A percentile compares a stretch with the other conserved stretches of the same genome.
Conservation (phyloP, 495 filamentous ascomycete genomes). For the Aspergillus saccharolyticus region DNA sequence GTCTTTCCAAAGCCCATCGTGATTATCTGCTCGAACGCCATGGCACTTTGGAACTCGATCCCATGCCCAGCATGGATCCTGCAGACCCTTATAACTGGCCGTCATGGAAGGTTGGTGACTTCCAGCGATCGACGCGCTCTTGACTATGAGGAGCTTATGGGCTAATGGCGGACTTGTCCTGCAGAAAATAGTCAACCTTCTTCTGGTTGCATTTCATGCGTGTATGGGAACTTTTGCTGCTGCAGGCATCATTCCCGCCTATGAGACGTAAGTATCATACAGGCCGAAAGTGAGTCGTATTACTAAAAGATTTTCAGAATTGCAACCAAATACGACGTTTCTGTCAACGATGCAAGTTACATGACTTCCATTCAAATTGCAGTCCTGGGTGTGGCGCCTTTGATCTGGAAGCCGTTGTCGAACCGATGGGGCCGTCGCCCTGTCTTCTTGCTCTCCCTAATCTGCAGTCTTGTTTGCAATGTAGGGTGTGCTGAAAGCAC, state of each 20-base stretch:
- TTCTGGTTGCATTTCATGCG: constrained; percentile 52
- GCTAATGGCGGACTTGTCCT: background rate
- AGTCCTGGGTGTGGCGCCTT: constrained; percentile 44
- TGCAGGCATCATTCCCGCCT: constrained; percentile 49
- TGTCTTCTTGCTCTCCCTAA: constrained; percentile 45
- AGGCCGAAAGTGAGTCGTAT: background rate
- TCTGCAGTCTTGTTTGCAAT: constrained; percentile 42
- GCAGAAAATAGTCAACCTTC: constrained; percentile 49
- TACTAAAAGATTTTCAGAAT: constrained; percentile 22
- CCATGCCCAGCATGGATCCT: constrained; percentile 43
- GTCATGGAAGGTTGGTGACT: constrained; percentile 45
- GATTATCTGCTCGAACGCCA: constrained; percentile 50
- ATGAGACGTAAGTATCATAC: constrained; percentile 20
- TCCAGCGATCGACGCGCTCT: background rate
- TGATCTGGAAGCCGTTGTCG: constrained; percentile 51
- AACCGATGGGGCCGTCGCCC: constrained; percentile 51
- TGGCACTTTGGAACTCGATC: constrained; percentile 51
- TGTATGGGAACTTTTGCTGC: constrained; percentile 53
- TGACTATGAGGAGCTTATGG: background rate
- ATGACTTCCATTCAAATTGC: constrained; percentile 49
- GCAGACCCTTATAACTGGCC: constrained; percentile 57
- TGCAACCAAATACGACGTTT: constrained; percentile 40
- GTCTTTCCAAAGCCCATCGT: constrained; percentile 36
- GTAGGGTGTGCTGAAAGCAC: constrained; percentile 41
- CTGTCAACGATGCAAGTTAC: constrained; percentile 45